Base-by-base conservation (phyloP, 2,329 filamentous ascomycete species). In the Aspergillus brasiliensis region DNA sequence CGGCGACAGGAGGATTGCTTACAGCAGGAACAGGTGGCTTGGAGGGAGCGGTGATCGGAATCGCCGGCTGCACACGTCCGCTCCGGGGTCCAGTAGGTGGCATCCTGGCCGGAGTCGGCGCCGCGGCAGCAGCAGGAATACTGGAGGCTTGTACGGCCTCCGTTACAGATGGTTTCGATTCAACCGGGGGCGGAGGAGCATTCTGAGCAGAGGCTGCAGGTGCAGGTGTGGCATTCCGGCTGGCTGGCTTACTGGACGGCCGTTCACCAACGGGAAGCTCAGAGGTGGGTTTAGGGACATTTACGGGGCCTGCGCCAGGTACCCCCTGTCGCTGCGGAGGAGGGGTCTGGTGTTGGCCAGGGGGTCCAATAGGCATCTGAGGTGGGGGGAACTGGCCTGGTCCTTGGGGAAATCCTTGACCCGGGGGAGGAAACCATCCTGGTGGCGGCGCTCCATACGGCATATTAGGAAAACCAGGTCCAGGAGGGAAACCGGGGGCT, bases 391-490 rank as follows among this genome's bases (percentile, higher is more conserved):
- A 91, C 19, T 82, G 85, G 51, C 84, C 88, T 13, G 86, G 88
- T 28, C 77, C 81, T 63, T 85, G 87, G 34, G 88, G 89, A 67
- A 92, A 95, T 25, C 88, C 88, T 76, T 91, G 90, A 6, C 88
- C 89, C 8, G 87, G 86, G 56, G 84, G 86, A 66, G 89, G 90
- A 72, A 88, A 94, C 90, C 91, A 96, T 58, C 89, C 90, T 51
- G 81, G 82, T 49, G 87, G 82, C 49, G 87, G 90, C 15, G 87
- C 88, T 64, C 90, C 90, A 73, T 92, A 96, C 1, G 89, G 89
- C 84, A 92, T 89, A 65, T 87, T 88, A 65, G 87, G 87, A 68
- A 89, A 92, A 17, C 85, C 86, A 64, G 89, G 89, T 25, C 83
- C 85, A 59, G 79, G 80, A 51, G 84, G 85, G 63, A 78, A 80